Evolutionary conservation across 345 rosid genomes (phyloP), one percentile per base, ranked within the genome.

Genomic region (Citrus mangshanensis): DNA sequence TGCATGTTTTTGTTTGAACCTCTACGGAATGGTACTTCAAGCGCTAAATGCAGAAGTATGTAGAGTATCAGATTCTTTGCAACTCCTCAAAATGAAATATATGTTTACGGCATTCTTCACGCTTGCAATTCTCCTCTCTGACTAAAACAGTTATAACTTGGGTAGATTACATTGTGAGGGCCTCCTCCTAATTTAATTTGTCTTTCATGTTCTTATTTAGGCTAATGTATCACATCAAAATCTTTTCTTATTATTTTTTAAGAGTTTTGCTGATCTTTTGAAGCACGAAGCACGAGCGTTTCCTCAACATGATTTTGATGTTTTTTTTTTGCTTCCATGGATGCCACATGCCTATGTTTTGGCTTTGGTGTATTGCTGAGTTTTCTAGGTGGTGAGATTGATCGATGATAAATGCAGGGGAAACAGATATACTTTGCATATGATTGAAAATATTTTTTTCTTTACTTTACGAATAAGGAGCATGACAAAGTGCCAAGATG

Each of bases 91-190:
- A n/a, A 74, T 49, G 9, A 67, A 32, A 54, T 49, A 46, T 66
- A 51, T 51, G 51, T 76, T 49, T 76, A 51, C 5, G 19, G 21
- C 28, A 42, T 42, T 42, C 6, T 62, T 9, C 19, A 40, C 1
- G n/a, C 19, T 19, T 46, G 35, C 21, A 40, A 21, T 19, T 7
- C 63, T 34, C 27, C 3, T 28, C 24, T 27, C 42, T 12, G 1
- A 6, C 35, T 65, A n/a, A 58, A 58, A 18, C 2, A 40, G 25
- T 61, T 38, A 18, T 59, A 7, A 24, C 55, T 38, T 38, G 56
- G 67, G n/a, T 74, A 46, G 68, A 56, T 66, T 76, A 32, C 35
- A 34, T 34, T 64, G 61, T 62, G n/a, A 75, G 12, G 46, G 46
- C 49, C 71, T 63, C 34, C 35, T 25, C 38, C 14, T 22, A 49